Base-by-base conservation (phyloP, 208 protist species). In the Vickermania spadyakhi region DNA sequence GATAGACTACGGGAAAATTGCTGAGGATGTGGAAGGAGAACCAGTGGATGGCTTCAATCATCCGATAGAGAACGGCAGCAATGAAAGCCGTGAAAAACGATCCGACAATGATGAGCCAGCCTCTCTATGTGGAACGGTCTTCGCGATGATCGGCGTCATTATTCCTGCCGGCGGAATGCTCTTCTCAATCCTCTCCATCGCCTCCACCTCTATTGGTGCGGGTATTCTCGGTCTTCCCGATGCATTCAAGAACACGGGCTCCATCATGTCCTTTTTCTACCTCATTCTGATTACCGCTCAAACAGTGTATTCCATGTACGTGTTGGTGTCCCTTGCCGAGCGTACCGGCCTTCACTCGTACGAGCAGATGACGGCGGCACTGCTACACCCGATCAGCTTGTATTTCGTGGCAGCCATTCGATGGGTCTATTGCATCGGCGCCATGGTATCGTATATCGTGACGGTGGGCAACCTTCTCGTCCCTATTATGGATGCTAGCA, bases 201-300 rank as follows among this genome's bases (percentile, higher is more conserved):
- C 58, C 36, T 67, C 60, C 31, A 59, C 66, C 27, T 73, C 68
- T 18, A 25, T 82, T 29, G 76, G 76, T 18, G 76, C 72, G 3
- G 72, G 76, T 50, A 75, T 75, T 49, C 68, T 82, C 45, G 62
- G 69, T 13, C 21, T 82, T 0, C 76, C 76, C 1, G 57, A 56
- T 0, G 76, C 76, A 13, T 64, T 73, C 21, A 60, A 56, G 28
- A 69, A 52, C 25, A 70, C 63, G 18, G 76, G 76, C 49, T 25
- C 71, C 2, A 18, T 73, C 1, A 68, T 79, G 61, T 55, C 56
- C 2, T 23, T 67, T 22, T 13, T 74, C 28, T 58, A 59, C 25
- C 69, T 76, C 22, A 3, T 70, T 14, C n/a, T 64, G n/a, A 60
- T 65, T n/a, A 62, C 58, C 3, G 14, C 50, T 2, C 21, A 66